phyloP scores from a whole-genome alignment of 164 flowering plant species.

The Kingdonia uniflora region DNA sequence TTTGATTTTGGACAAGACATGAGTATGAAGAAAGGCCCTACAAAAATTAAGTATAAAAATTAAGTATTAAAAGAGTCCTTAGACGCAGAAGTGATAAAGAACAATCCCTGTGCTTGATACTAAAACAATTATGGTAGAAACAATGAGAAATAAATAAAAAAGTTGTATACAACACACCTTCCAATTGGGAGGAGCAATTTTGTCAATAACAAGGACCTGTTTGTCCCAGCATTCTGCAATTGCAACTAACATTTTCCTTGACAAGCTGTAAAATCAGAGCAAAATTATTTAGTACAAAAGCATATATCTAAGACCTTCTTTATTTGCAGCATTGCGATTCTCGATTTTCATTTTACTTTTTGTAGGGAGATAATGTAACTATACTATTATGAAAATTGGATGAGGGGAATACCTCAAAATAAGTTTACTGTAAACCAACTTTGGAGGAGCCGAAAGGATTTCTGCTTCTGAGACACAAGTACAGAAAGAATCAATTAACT shows the following conservation, averaged over 20 bases:
- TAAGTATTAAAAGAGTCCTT: too few species aligned
- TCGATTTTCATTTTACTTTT: too few species aligned
- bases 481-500: not conserved
- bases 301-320: too few species aligned
- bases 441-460: slow-evolving; percentile 92
- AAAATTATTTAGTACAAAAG: not conserved
- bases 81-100: too few species aligned
- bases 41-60: too few species aligned
- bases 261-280: slow-evolving; percentile 35
- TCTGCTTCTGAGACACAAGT: slow-evolving; percentile 52
- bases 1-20: too few species aligned
- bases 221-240: slow-evolving; percentile 58
- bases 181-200: slow-evolving; percentile 62
- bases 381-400: not conserved
- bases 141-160: not conserved
- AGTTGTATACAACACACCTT: slow-evolving; percentile 34
- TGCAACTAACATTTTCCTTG: slow-evolving; percentile 68
- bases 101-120: too few species aligned
- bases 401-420: slow-evolving; percentile 44
- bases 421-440: slow-evolving; percentile 78
- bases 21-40: too few species aligned
- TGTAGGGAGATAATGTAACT: not conserved
- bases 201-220: slow-evolving; percentile 53
- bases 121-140: too few species aligned
- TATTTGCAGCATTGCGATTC: too few species aligned